Evolutionary conservation across 805 yeast species (phyloP).

Genomic region (Ogataea glucozyma): DNA sequence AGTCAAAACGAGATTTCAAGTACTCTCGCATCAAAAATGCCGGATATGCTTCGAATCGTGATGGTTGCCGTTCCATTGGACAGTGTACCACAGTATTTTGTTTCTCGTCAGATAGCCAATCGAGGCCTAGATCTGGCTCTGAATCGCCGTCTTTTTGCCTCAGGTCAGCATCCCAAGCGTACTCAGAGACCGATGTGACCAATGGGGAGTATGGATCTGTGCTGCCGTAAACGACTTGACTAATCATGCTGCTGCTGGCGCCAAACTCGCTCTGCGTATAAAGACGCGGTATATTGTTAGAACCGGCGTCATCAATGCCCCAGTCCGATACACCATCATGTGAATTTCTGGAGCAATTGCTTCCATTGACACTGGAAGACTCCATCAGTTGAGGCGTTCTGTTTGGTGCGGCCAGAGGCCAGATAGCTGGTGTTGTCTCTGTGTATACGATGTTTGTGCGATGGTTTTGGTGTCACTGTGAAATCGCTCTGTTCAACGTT

Average conservation of each 20-base stretch:
- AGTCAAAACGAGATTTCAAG: neutral
- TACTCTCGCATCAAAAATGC: slow-evolving; percentile 10
- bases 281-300: slow-evolving; percentile 6
- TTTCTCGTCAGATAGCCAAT: slow-evolving; percentile 5
- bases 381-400: neutral
- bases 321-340: slow-evolving; percentile 19
- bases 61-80: neutral
- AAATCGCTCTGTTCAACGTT: too few species aligned
- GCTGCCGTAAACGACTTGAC: slow-evolving; percentile 1
- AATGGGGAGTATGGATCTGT: slow-evolving; percentile 3
- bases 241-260: slow-evolving; percentile 6
- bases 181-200: slow-evolving; percentile 4
- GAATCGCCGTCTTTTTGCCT: neutral
- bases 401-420: slow-evolving; percentile 3
- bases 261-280: slow-evolving; percentile 9
- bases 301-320: slow-evolving; percentile 26
- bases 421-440: neutral
- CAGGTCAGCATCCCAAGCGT: slow-evolving; percentile 2
- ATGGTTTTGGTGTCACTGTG: too few species aligned
- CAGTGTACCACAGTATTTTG: slow-evolving; percentile 4
- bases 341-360: slow-evolving; percentile 1
- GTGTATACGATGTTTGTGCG: too few species aligned
- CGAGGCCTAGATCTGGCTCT: neutral
- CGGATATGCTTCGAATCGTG: neutral
- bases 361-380: neutral